Evolutionary conservation across 2,329 filamentous ascomycete species (phyloP).

Genomic region (Teratosphaeria pseudoeucalypti): DNA sequence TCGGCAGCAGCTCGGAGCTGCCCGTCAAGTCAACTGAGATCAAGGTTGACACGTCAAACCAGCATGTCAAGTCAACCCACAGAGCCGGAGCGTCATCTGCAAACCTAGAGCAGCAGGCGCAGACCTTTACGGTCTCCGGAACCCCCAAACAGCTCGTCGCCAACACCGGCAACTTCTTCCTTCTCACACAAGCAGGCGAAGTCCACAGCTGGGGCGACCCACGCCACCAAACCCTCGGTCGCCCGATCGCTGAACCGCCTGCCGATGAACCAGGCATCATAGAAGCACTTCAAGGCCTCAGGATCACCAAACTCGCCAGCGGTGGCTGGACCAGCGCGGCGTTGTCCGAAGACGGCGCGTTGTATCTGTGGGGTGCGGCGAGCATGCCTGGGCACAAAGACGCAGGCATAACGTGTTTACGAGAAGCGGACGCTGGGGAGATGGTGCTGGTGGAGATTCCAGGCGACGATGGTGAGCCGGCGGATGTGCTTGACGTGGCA

Average conservation of each 20-base stretch:
- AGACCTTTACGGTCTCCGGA: conserved; percentile 12
- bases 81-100: conserved; percentile 2
- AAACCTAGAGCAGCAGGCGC: conserved; percentile 12
- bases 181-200: conserved; percentile 26
- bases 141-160: conserved; percentile 23
- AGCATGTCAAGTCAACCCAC: too few relatives aligned
- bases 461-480: conserved; percentile 31
- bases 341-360: conserved; percentile 45
- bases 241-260: conserved; percentile 33
- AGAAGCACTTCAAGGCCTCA: conserved; percentile 41
- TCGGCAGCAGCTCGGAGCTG: too few relatives aligned
- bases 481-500: conserved; percentile 46
- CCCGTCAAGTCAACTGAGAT: too few relatives aligned
- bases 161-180: conserved; percentile 29
- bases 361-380: conserved; percentile 52
- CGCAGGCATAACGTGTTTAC: conserved; percentile 11
- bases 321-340: conserved; percentile 50
- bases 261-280: conserved; percentile 39
- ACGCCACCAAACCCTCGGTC: conserved; percentile 49
- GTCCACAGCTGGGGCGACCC: conserved; percentile 46
- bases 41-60: too few relatives aligned
- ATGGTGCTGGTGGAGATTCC: conserved; percentile 21
- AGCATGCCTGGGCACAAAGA: conserved; percentile 14
- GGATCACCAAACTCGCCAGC: conserved; percentile 42
- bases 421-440: conserved; percentile 12